phyloP scores from a whole-genome alignment of 208 protist species.

The Trypanosoma rangeli region DNA sequence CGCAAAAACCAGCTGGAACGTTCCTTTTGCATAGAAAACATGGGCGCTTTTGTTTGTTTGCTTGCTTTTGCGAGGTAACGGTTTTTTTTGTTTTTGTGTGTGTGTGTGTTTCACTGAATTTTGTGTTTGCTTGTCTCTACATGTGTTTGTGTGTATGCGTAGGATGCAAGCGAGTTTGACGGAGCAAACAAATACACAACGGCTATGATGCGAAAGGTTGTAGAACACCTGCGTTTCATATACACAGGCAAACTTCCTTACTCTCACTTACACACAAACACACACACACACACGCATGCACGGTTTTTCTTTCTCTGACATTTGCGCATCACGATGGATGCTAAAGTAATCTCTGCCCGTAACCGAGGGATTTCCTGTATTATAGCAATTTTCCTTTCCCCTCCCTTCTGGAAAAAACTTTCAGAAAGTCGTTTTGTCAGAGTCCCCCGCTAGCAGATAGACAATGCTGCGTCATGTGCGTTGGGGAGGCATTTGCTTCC shows the following conservation, averaged over 20 bases:
- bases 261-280: no score
- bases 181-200: no score
- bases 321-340: no score
- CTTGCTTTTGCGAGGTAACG: no score
- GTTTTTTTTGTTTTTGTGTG: constrained; percentile 26
- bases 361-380: no score
- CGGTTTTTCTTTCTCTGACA: no score
- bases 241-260: no score
- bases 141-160: not conserved
- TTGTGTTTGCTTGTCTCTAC: not conserved
- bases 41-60: no score
- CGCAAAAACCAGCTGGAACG: constrained; percentile 72
- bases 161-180: no score
- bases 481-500: constrained; percentile 5
- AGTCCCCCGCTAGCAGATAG: constrained; percentile 19
- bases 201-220: no score
- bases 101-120: not conserved
- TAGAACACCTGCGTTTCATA: not conserved
- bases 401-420: not conserved
- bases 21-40: constrained; percentile 83
- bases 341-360: no score
- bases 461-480: constrained; percentile 42
- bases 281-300: not conserved
- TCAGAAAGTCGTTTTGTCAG: not conserved
- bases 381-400: not conserved